Conservation (phyloP, 208 protist species). For the Acanthamoeba culbertsoni region DNA sequence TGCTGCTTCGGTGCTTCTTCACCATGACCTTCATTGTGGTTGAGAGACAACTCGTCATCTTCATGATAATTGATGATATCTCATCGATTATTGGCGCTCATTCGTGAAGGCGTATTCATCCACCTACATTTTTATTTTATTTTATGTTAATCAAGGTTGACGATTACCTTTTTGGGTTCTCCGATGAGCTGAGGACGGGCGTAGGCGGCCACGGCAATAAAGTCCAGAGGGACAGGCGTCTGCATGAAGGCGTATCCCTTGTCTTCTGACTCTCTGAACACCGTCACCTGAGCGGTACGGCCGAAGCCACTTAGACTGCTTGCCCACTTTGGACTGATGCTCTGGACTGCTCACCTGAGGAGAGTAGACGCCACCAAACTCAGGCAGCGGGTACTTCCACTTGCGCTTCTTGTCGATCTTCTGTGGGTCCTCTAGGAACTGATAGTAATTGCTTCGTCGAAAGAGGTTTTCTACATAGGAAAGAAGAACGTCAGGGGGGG, state of each 20-base stretch:
- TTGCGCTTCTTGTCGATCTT: background rate
- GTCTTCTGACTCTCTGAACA: constrained; percentile 38
- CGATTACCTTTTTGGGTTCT: background rate
- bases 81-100: too few species aligned
- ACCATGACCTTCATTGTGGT: background rate
- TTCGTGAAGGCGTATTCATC: too few species aligned
- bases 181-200: background rate
- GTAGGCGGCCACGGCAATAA: background rate
- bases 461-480: constrained; percentile 17
- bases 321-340: background rate
- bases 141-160: background rate
- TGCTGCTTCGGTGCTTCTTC: background rate
- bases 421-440: constrained; percentile 24
- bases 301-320: background rate
- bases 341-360: background rate
- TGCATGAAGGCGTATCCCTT: constrained; percentile 1
- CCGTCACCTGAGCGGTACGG: background rate
- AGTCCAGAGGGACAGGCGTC: background rate
- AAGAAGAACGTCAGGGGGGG: background rate
- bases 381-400: constrained; percentile 38
- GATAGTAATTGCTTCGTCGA: constrained; percentile 25
- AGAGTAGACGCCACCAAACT: constrained; percentile 49
- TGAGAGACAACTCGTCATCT: background rate
- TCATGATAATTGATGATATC: too few species aligned
- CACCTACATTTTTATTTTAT: too few species aligned